phyloP scores from a whole-genome alignment of 495 filamentous ascomycete genomes.

The Aspergillus incahuasiensis region DNA sequence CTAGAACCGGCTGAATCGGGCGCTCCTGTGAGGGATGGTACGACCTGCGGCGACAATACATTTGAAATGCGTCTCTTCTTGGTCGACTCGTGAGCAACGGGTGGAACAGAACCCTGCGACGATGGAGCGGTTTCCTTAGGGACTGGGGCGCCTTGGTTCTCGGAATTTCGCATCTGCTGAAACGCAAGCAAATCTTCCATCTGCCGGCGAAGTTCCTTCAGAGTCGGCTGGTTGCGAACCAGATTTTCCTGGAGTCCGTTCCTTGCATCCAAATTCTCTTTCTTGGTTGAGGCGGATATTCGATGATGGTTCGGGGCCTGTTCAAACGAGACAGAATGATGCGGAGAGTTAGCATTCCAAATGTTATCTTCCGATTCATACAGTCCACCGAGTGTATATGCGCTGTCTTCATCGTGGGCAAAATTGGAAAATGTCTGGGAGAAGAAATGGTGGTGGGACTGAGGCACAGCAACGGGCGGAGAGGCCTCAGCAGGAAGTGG shows the following conservation, averaged over 20 bases:
- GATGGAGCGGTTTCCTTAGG: slow-evolving; percentile 18
- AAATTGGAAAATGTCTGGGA: slow-evolving; percentile 25
- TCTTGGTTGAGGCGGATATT: slow-evolving; percentile 10
- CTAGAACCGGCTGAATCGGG: slow-evolving; percentile 34
- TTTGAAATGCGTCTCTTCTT: slow-evolving; percentile 33
- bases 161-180: slow-evolving; percentile 42
- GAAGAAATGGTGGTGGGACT: slow-evolving; percentile 26
- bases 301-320: slow-evolving; percentile 18
- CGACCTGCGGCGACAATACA: slow-evolving; percentile 21
- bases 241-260: slow-evolving; percentile 30
- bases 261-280: slow-evolving; percentile 26
- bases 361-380: slow-evolving; percentile 17
- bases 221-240: slow-evolving; percentile 35
- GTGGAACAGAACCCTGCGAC: slow-evolving; percentile 16
- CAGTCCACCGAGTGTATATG: slow-evolving; percentile 19
- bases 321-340: slow-evolving; percentile 15
- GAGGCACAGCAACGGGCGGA: slow-evolving; percentile 27
- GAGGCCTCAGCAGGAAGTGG: slow-evolving; percentile 39
- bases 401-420: slow-evolving; percentile 17
- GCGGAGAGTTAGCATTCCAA: slow-evolving; percentile 25
- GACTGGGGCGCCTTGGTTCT: slow-evolving; percentile 17
- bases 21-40: slow-evolving; percentile 16
- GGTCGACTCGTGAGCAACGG: slow-evolving; percentile 24
- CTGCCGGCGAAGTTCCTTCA: slow-evolving; percentile 40
- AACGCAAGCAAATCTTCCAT: slow-evolving; percentile 47